Base-by-base conservation (phyloP, 805 yeast species). In the Yarrowia alimentaria region DNA sequence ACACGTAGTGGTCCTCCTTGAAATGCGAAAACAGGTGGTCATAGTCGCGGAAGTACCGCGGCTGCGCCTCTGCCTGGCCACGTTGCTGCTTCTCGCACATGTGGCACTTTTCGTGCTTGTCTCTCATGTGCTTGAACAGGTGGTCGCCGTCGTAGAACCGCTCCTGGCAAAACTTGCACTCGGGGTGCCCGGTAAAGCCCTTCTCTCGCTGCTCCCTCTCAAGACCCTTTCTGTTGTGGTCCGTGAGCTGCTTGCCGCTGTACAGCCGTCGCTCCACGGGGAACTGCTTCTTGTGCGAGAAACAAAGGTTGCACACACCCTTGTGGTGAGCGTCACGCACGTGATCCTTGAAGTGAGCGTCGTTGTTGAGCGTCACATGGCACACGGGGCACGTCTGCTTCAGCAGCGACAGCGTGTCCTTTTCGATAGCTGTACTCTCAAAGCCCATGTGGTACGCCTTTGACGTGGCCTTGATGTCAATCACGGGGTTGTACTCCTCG, bases 91-190 rank as follows among this genome's bases (percentile, higher is more conserved):
- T 59, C 58, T 89, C 95, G 69, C 99, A 93, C 24, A 93, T 80
- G 59, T 81, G 86, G 65, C 99, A 93, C 57, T 81, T 79, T 63
- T 90, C 96, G 65, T 93, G 99, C 42, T 70, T 70, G 54, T 85
- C 84, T 57, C 95, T 73, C 68, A 90, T 76, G 66, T 93, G 99
- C 24, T 80, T 66, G 56, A 78, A 80, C 59, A 89, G 72, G 63
- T 90, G 98, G 63, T 91, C 96, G 30, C 80, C 86, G 0, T 95
- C 86, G 63, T 93, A 93, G 64, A 86, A 90, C 53, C 94, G 68
- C 2, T 80, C 79, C 3, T 74, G 67, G 65, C 99, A 93, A 64
- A 86, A 85, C 56, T 77, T 77, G 72, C 99, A 93, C 55, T 73
- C 69, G 0, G 98, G 97, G 64, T 90, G 98, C 0, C 98, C 98